Conservation (phyloP, 192 early-diverging fungal genomes). For the Rhizophagus prolifer region DNA sequence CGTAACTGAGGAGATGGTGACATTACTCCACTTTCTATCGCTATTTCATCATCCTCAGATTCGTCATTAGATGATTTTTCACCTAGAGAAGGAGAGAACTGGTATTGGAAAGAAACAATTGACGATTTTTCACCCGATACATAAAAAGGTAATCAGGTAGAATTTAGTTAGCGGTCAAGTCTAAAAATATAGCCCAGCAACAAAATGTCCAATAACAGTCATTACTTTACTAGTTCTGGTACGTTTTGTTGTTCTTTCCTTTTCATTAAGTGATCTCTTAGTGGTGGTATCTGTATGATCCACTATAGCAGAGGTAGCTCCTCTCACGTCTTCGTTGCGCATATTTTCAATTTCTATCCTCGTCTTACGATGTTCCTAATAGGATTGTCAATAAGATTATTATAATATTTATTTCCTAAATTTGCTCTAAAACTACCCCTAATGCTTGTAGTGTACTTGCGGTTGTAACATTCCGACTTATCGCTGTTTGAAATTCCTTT, state of each 20-base stretch:
- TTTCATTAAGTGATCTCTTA: neutral
- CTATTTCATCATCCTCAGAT: too few relatives aligned
- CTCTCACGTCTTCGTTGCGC: neutral
- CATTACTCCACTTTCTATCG: too few relatives aligned
- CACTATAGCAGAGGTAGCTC: neutral
- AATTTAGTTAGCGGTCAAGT: conserved; percentile 12
- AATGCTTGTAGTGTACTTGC: conserved; percentile 26
- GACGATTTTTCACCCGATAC: conserved; percentile 10
- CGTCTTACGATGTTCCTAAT: conserved; percentile 12
- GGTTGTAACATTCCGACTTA: conserved; percentile 23
- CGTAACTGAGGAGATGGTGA: too few relatives aligned
- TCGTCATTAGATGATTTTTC: too few relatives aligned
- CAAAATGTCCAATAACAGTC: conserved; percentile 9
- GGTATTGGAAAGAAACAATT: conserved; percentile 7
- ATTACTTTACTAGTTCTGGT: conserved; percentile 19
- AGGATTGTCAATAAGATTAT: conserved; percentile 14
- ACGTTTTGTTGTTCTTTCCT: conserved; percentile 24
- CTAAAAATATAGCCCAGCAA: conserved; percentile 1
- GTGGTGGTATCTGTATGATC: neutral
- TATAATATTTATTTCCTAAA: conserved; percentile 12
- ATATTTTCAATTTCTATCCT: conserved; percentile 18
- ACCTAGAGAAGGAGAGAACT: neutral
- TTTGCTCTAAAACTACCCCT: conserved; percentile 23
- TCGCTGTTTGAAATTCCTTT: conserved; percentile 8
- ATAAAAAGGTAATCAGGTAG: conserved; percentile 24